Evolutionary conservation across 1,139 yeast species (phyloP), one percentile per base, ranked within the genome.

Genomic region (Cylindricascospora bacillispora): DNA sequence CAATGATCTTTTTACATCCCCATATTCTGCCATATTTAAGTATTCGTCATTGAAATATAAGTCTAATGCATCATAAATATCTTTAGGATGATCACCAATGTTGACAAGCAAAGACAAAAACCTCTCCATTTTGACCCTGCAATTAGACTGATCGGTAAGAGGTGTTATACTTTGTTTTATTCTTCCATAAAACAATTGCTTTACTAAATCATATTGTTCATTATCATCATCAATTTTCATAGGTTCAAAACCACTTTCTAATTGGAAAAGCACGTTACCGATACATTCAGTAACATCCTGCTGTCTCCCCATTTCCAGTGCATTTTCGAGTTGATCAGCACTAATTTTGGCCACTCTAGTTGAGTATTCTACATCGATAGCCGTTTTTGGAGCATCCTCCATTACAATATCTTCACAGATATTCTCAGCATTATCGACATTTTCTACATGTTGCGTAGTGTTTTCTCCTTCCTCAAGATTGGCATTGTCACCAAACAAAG

Each of bases 201-300:
- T 86, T 28, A 86, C 66, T 26, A 82, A 52, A 54, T 86, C 97
- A 28, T 65, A 54, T 48, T 86, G 95, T 49, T 86, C 95, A 13
- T 81, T 76, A 45, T 80, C 92, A 3, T 67, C 72, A 32, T 74
- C 81, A 22, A 79, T 58, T 2, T 54, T 52, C 10, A 63, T 62
- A 0, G 95, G 93, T 28, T 70, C 73, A 37, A 80, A 63, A 0
- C 95, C 93, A n/a, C 93, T 82, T 49, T 86, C 95, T 18, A 86
- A 62, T 52, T 86, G 97, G 40, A 77, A 81, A n/a, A 86, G 63
- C 4, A 89, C 95, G 53, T 89, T 89, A 34, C 86, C 94, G 45
- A 89, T 85, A 55, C 97, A 86, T 52, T 89, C 98, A 0, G 95
- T 83, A 12, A 89, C 97, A 60, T 89, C 98, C 52, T 89, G 98